Evolutionary conservation across 441 rosid species (phyloP), one percentile per base, ranked within the genome.

Genomic region (Erysimum pusillum): DNA sequence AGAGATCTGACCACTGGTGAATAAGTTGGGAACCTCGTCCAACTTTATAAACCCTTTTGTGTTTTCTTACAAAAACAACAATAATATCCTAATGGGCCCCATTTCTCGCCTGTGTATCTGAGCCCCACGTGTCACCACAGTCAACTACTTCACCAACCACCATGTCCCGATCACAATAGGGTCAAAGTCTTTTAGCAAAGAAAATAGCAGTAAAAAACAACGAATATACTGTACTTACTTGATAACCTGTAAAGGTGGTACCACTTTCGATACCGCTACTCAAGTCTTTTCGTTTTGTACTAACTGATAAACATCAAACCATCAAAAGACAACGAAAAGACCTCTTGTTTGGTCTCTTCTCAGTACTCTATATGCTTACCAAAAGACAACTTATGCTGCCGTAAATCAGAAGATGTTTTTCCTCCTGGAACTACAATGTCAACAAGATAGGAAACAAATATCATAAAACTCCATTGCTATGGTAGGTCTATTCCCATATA

Each of bases 81-180:
- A 45, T 63, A 1, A 51, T n/a, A 28, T 44, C 12, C 25, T 6
- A 22, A 0, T 3, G 71, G 56, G 28, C 65, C 68, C 74, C 74
- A 73, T n/a, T 67, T 60, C 67, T 52, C 75, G 56, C 66, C 56
- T 48, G 64, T 41, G 13, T 12, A 45, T 53, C 70, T 62, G 60
- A 63, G 28, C 51, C 17, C 66, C 73, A 77, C 76, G 76, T 77
- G 76, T 3, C 80, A 59, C 35, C 1, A 25, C 49, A n/a, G 28
- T 54, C 65, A 67, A 67, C 78, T 62, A 73, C 74, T 52, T 73
- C 78, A 78, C 77, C 78, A 18, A 71, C 75, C 35, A 45, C 75
- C 39, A 25, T 13, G 36, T 4, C 52, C 36, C 4, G 2, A 22
- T 62, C 46, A 15, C 52, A 46, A 46, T 17, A 15, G 15, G 48